Evolutionary conservation across 2,329 filamentous ascomycete genomes (phyloP).

Genomic region (Basipetospora chlamydospora): DNA sequence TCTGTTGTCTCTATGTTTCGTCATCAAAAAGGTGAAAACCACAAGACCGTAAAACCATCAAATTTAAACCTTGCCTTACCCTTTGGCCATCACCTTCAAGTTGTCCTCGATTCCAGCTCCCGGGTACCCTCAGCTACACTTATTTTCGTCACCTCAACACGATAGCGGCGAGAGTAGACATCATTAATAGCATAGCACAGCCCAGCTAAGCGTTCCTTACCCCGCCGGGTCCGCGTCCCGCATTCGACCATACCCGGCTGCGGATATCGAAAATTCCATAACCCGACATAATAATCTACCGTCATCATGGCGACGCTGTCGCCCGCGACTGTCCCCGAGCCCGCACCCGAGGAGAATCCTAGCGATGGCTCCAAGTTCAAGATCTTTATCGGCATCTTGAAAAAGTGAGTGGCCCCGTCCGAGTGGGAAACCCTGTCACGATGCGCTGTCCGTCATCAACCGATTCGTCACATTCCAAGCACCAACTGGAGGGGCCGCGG

Average conservation of each 20-base stretch:
- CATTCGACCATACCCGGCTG: background rate
- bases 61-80: too few species aligned
- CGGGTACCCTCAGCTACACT: background rate
- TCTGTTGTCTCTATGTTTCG: too few species aligned
- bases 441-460: background rate
- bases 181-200: too few species aligned
- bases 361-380: conserved; percentile 81
- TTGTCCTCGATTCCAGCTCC: too few species aligned
- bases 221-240: too few species aligned
- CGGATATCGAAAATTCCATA: background rate
- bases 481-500: too few species aligned
- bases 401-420: conserved; percentile 49
- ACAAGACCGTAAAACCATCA: too few species aligned
- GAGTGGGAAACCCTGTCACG: too few species aligned
- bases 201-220: conserved; percentile 1
- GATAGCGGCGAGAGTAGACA: background rate
- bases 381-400: conserved; percentile 76
- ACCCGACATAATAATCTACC: background rate
- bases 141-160: background rate
- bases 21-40: too few species aligned
- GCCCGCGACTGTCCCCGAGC: background rate
- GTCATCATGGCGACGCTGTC: conserved; percentile 1
- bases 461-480: too few species aligned
- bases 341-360: conserved; percentile 27
- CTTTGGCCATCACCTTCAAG: too few species aligned